Conservation (phyloP, 768 basidiomycete genomes). For the Sistotremastrum suecicum region DNA sequence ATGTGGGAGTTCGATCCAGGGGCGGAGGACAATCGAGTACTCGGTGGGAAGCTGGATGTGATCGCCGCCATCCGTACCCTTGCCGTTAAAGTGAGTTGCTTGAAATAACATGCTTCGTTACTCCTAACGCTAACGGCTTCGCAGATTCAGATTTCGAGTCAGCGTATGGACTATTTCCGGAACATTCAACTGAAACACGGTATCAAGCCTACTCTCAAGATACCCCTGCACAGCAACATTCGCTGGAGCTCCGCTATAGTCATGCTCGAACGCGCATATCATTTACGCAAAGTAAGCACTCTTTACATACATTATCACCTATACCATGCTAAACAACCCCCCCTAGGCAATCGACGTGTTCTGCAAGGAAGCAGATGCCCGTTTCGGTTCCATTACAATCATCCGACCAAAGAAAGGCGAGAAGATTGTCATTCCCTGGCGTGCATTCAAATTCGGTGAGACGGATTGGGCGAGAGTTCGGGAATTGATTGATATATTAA, state of each 20-base stretch:
- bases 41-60: slow-evolving; percentile 16
- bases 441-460: slow-evolving; percentile 10
- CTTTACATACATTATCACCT: too few species aligned
- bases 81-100: slow-evolving; percentile 18
- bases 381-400: slow-evolving; percentile 18
- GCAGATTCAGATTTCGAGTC: slow-evolving; percentile 14
- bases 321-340: too few species aligned
- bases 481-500: slow-evolving; percentile 7
- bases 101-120: not conserved
- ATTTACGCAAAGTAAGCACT: slow-evolving; percentile 10
- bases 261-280: slow-evolving; percentile 11
- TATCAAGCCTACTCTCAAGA: slow-evolving; percentile 7
- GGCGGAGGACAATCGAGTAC: slow-evolving; percentile 11
- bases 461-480: slow-evolving; percentile 12
- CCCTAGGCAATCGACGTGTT: slow-evolving; percentile 9
- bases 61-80: slow-evolving; percentile 17
- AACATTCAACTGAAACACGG: slow-evolving; percentile 9
- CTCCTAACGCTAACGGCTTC: not conserved
- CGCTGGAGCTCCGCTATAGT: slow-evolving; percentile 14
- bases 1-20: slow-evolving; percentile 24
- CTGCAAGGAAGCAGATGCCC: slow-evolving; percentile 12
- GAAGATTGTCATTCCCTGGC: slow-evolving; percentile 13
- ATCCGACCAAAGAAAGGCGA: slow-evolving; percentile 9
- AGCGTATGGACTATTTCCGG: slow-evolving; percentile 13
- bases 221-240: slow-evolving; percentile 16